A percentile compares a stretch with the other conserved stretches of the same genome.
These are phyloP conservation scores for Henningerozyma blattae DNA, from an alignment of 805 yeast species.

Conservation along the genomic window DNA sequence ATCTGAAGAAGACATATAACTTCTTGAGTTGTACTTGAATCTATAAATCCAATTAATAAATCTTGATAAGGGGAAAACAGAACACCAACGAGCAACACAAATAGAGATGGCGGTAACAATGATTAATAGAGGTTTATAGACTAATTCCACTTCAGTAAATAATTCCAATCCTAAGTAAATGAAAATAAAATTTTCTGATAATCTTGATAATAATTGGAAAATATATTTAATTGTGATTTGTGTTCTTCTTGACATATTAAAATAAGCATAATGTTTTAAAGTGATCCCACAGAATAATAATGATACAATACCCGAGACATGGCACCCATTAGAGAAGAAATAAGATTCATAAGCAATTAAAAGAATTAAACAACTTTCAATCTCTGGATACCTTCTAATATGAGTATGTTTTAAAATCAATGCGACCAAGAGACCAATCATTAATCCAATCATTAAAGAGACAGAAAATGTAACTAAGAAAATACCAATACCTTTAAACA, in stretches of 20 bases:
- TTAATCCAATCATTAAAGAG: constrained; percentile 78
- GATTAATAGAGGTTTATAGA: constrained; percentile 85
- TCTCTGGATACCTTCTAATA: constrained; percentile 88
- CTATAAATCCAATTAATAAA: constrained; percentile 71
- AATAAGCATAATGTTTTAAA: constrained; percentile 91
- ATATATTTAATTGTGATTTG: constrained; percentile 94
- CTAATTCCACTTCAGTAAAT: constrained; percentile 92
- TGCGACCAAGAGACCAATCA: constrained; percentile 83
- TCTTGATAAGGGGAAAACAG: constrained; percentile 87
- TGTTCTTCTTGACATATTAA: constrained; percentile 92
- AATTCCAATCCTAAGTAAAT: constrained; percentile 88
- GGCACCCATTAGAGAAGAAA: constrained; percentile 97
- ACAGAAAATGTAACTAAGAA: constrained; percentile 89
- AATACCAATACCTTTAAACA: constrained; percentile 88
- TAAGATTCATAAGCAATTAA: constrained; percentile 91
- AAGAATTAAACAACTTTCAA: constrained; percentile 86
- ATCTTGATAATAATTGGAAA: constrained; percentile 86
- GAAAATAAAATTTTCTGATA: constrained; percentile 93
- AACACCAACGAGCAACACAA: constrained; percentile 93
- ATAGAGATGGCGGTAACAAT: constrained; percentile 82
- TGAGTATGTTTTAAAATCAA: constrained; percentile 83
- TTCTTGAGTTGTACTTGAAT: constrained; percentile 36
- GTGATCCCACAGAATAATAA: constrained; percentile 93
- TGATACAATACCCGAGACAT: constrained; percentile 97
- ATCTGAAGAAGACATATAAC: constrained; percentile 13